Evolutionary conservation across 106 monocot species (phyloP).

Genomic region (Dioscorea dumetorum): DNA sequence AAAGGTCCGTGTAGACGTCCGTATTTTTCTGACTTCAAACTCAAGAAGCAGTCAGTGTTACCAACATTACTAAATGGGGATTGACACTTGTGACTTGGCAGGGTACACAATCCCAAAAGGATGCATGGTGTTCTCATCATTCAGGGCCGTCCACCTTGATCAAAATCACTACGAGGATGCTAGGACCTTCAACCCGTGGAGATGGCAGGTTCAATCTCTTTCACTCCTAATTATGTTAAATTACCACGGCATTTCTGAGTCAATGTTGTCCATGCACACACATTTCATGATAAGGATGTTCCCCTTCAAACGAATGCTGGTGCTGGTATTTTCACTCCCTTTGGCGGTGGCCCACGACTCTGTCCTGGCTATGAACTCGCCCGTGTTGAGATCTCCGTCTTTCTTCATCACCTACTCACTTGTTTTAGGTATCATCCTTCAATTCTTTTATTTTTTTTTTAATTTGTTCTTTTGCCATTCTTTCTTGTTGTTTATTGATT

Average conservation of each 20-base stretch:
- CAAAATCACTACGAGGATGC: slow-evolving; percentile 55
- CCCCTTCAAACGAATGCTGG: slow-evolving; percentile 26
- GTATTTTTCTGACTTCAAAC: no score
- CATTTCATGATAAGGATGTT: slow-evolving; percentile 17
- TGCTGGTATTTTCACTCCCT: slow-evolving; percentile 42
- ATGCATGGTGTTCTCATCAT: slow-evolving; percentile 84
- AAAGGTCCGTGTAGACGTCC: slow-evolving; percentile 31
- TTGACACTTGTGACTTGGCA: slow-evolving; percentile 4
- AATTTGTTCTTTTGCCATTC: no score
- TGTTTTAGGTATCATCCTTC: slow-evolving; percentile 44
- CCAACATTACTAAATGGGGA: background rate
- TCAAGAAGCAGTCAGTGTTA: background rate
- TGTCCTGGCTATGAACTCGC: slow-evolving; percentile 93
- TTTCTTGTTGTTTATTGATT: background rate
- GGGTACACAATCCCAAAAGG: slow-evolving; percentile 88
- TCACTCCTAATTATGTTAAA: background rate
- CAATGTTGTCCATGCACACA: no score
- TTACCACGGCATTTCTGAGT: no score
- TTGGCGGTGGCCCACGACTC: slow-evolving; percentile 77
- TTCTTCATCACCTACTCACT: slow-evolving; percentile 82
- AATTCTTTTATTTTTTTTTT: no score
- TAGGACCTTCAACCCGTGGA: slow-evolving; percentile 84
- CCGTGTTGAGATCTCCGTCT: slow-evolving; percentile 72
- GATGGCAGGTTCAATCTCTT: slow-evolving; percentile 56
- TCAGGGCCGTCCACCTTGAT: slow-evolving; percentile 79